Base-by-base conservation (phyloP, 1,139 yeast species). In the Saccharomycopsis crataegensis region DNA sequence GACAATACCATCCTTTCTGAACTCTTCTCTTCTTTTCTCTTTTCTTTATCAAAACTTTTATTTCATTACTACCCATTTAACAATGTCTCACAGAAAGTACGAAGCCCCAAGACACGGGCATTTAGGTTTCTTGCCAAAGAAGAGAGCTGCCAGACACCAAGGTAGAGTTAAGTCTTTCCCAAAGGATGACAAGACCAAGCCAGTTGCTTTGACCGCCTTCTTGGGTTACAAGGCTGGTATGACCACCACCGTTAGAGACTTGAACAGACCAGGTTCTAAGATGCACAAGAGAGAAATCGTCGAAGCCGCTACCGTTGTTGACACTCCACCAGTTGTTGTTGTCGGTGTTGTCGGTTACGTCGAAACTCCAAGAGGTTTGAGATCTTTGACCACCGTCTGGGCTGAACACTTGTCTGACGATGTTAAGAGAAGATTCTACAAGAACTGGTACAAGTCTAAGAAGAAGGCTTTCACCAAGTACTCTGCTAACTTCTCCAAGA, bases 81-180 rank as follows among this genome's bases (percentile, higher is more conserved):
- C 65, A 62, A 93, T 93, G 99, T 93, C 99, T 77, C 99, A 93
- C 93, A 88, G 99, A 86, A 93, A 93, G 85, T 93, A 74, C 94
- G 98, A 93, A 88, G 96, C 95, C 70, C 99, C 99, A 82, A 90
- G 99, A 83, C 98, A 93, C 90, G 99, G 99, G 79, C 93, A 96
- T 77, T 83, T 93, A 76, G 99, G 98, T 73, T 93, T 90, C 96
- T 78, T 83, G 66, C 98, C 98, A 86, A 88, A 96, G 85, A 91
- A 91, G 96, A 90, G 99, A 84, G 94, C 99, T 72, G 84, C 96
- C 77, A 82, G 87, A 76, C 94, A 89, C 82, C 88, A 96, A 84
- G 99, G 97, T 78, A 90, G 88, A 82, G 95, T 91, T 73, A 91
- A 90, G 89, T 81, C 99, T 61, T 94, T 93, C 96, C 99, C 99